Percentiles rank a stretch among this genome's conserved stretches.
phyloP scores from a whole-genome alignment of 305 asterid species.

The Ajuga reptans region DNA sequence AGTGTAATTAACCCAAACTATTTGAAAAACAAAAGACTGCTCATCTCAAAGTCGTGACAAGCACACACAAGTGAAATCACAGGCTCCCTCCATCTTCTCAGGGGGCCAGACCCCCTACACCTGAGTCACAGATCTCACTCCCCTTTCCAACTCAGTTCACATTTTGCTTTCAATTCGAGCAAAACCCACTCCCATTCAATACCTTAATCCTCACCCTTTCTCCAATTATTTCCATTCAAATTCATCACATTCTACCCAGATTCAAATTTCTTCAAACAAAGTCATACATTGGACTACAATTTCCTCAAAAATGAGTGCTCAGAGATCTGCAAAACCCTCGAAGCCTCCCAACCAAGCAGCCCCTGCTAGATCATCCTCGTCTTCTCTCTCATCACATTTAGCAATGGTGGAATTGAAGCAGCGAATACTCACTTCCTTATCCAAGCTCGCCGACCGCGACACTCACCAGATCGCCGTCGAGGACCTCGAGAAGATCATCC shows the following conservation, averaged over 20 bases:
- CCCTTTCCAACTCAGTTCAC: constrained; percentile 28
- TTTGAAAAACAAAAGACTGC: background rate
- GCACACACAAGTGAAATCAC: background rate
- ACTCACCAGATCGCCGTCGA: constrained; percentile 98
- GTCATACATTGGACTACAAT: background rate
- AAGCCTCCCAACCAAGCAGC: constrained; percentile 49
- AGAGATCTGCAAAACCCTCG: constrained; percentile 61
- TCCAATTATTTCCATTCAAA: background rate
- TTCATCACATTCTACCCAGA: constrained; percentile 8
- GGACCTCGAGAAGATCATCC: constrained; percentile 77
- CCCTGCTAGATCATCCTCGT: constrained; percentile 37
- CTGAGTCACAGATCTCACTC: constrained; percentile 27
- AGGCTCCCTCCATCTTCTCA: background rate
- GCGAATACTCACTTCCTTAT: constrained; percentile 67
- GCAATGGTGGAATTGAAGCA: constrained; percentile 96
- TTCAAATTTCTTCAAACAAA: constrained; percentile 7
- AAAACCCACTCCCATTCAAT: constrained; percentile 8
- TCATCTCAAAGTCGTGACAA: background rate
- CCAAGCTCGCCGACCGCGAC: constrained; percentile 91
- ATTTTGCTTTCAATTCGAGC: constrained; percentile 31
- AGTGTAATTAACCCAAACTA: background rate
- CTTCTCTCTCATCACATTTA: constrained; percentile 69
- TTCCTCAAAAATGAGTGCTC: constrained; percentile 36
- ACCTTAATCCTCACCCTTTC: constrained; percentile 12
- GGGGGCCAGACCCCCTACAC: background rate